Evolutionary conservation across 495 filamentous ascomycete genomes (phyloP).

Genomic region (Daldinia grandis): DNA sequence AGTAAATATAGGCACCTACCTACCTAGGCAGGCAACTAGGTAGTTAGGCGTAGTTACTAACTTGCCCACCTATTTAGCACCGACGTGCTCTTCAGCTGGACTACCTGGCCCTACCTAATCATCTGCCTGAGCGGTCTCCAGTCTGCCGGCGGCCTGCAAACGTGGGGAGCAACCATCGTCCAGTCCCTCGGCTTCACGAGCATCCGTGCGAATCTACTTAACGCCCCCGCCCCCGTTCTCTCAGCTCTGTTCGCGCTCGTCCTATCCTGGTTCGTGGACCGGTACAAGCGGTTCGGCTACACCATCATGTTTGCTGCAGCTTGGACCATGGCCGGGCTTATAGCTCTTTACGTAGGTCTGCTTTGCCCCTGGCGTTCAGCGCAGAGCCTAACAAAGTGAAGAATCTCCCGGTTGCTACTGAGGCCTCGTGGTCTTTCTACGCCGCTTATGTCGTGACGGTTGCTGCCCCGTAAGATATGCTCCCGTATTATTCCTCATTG

Average conservation of each 20-base stretch:
- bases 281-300: slow-evolving; percentile 29
- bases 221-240: slow-evolving; percentile 20
- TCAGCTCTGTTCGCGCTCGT: slow-evolving; percentile 17
- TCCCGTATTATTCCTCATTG: neutral
- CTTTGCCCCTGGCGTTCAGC: neutral
- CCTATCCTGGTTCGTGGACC: slow-evolving; percentile 24
- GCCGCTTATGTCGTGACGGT: slow-evolving; percentile 31
- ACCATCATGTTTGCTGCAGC: slow-evolving; percentile 23
- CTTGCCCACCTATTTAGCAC: neutral
- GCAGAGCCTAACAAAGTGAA: slow-evolving; percentile 3
- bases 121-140: slow-evolving; percentile 34
- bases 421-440: slow-evolving; percentile 35
- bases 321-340: slow-evolving; percentile 32
- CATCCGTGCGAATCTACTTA: slow-evolving; percentile 28
- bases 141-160: slow-evolving; percentile 19
- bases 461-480: slow-evolving; percentile 23
- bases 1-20: neutral
- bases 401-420: slow-evolving; percentile 24
- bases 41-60: neutral
- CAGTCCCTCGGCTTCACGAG: slow-evolving; percentile 30
- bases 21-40: too few relatives aligned
- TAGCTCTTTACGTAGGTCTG: slow-evolving; percentile 25
- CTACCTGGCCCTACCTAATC: slow-evolving; percentile 32
- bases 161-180: slow-evolving; percentile 28
- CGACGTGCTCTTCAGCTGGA: slow-evolving; percentile 26